Conservation (phyloP, 768 basidiomycete species). For the Coprinopsis cinerea region DNA sequence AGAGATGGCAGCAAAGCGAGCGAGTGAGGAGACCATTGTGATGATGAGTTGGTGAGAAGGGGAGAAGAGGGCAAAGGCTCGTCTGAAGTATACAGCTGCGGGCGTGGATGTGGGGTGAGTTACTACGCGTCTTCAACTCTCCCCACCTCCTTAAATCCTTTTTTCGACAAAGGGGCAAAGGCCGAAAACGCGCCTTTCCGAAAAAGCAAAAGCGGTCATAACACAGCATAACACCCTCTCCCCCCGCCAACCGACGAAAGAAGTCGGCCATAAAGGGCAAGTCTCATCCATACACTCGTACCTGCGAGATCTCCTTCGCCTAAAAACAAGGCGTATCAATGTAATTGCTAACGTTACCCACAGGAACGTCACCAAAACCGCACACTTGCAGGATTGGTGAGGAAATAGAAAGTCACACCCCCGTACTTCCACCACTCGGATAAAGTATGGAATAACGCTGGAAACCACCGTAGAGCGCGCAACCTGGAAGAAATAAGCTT, state of each 20-base stretch:
- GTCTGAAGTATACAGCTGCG: background rate
- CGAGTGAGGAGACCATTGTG: constrained; percentile 3
- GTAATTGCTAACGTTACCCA: no score
- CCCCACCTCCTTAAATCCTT: background rate
- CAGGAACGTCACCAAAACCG: background rate
- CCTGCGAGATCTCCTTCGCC: no score
- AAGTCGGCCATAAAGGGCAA: background rate
- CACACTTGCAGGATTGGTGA: no score
- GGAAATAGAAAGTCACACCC: background rate
- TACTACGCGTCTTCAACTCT: background rate
- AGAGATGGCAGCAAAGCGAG: background rate
- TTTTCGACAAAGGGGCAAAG: background rate
- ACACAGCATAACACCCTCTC: no score
- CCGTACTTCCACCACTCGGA: background rate
- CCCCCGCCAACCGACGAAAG: no score
- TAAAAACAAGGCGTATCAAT: no score
- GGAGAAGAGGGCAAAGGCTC: background rate
- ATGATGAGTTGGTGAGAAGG: background rate
- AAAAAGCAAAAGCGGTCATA: background rate
- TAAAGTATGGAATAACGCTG: constrained; percentile 2
- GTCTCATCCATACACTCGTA: background rate
- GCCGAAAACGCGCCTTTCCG: constrained; percentile 1
- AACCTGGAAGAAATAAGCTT: background rate
- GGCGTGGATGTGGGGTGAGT: background rate
- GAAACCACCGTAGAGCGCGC: background rate